phyloP scores from a whole-genome alignment of 345 rosid genomes.

The Geranium brycei region DNA sequence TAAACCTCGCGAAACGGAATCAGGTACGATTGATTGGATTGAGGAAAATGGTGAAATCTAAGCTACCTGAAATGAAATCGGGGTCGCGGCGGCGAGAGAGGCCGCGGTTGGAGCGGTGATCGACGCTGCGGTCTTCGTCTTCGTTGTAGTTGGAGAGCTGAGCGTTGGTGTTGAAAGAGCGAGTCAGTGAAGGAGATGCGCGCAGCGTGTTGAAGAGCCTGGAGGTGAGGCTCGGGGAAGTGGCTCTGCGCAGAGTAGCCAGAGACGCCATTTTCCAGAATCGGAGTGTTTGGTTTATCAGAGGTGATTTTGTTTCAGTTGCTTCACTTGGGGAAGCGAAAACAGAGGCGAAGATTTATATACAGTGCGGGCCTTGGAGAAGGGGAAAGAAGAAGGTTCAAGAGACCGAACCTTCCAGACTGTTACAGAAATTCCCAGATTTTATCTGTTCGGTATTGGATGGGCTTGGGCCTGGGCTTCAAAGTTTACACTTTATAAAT shows the following conservation, averaged over 20 bases:
- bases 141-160: constrained; percentile 4
- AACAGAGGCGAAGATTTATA: too few species aligned
- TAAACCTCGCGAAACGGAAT: background rate
- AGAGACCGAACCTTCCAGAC: too few species aligned
- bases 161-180: constrained; percentile 24
- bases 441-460: too few species aligned
- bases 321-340: too few species aligned
- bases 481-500: too few species aligned
- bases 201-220: background rate
- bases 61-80: constrained; percentile 14
- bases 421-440: too few species aligned
- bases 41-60: background rate
- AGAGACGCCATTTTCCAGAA: constrained; percentile 1
- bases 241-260: too few species aligned
- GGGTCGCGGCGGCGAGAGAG: constrained; percentile 7
- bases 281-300: too few species aligned
- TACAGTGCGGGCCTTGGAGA: too few species aligned
- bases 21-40: background rate
- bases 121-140: constrained; percentile 8
- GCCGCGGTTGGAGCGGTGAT: constrained; percentile 12
- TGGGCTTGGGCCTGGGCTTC: too few species aligned
- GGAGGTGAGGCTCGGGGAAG: background rate
- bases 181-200: constrained; percentile 9
- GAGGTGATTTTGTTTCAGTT: too few species aligned
- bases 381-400: too few species aligned